Evolutionary conservation across 768 basidiomycete species (phyloP).

Genomic region (Wakefieldia striispora): DNA sequence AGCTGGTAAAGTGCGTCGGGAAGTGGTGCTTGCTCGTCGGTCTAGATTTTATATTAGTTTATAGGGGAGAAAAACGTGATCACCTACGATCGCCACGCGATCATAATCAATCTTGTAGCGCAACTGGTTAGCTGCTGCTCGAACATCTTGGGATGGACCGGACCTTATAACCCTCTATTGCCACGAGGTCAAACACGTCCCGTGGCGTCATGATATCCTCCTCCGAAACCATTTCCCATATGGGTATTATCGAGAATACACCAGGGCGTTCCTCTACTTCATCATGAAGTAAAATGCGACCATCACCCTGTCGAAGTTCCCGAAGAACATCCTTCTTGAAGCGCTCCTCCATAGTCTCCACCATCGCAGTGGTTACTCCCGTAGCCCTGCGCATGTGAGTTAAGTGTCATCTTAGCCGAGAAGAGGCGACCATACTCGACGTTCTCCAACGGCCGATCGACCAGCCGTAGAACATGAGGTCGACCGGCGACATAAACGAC

Average conservation of each 20-base stretch:
- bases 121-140: conserved; percentile 3
- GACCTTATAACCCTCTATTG: conserved; percentile 71
- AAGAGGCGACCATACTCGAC: conserved; percentile 65
- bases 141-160: background rate
- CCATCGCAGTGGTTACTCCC: conserved; percentile 85
- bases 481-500: conserved; percentile 86
- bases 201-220: conserved; percentile 85
- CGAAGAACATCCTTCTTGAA: conserved; percentile 86
- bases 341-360: conserved; percentile 86
- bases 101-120: conserved; percentile 71
- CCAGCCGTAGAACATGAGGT: conserved; percentile 87
- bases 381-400: conserved; percentile 61
- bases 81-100: conserved; percentile 82
- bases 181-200: conserved; percentile 76
- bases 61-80: background rate
- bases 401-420: background rate
- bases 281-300: conserved; percentile 88
- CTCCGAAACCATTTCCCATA: conserved; percentile 87
- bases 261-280: conserved; percentile 94
- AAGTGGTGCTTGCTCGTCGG: conserved; percentile 95
- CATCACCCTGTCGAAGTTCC: conserved; percentile 68
- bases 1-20: conserved; percentile 83
- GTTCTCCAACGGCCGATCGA: conserved; percentile 88
- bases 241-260: conserved; percentile 84
- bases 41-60: conserved; percentile 47